phyloP scores from a whole-genome alignment of 257 asterid species.

The Paulownia fortunei region DNA sequence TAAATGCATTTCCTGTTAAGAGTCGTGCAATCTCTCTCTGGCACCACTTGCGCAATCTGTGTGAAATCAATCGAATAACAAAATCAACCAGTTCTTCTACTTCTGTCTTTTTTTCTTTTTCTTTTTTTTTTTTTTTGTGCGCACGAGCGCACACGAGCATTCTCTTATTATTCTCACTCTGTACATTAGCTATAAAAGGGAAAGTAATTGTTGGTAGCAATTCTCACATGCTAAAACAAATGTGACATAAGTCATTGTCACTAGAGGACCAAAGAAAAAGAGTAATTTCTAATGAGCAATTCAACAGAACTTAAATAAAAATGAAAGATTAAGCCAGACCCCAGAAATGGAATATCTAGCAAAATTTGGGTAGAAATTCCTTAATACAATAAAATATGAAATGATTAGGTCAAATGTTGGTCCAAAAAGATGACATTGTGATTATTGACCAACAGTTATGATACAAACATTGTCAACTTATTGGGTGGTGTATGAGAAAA shows the following conservation, averaged over 20 bases:
- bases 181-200: too few relatives aligned
- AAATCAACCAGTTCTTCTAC: neutral
- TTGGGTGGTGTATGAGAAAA: conserved; percentile 29
- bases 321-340: neutral
- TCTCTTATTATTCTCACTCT: too few relatives aligned
- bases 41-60: neutral
- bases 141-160: too few relatives aligned
- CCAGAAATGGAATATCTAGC: neutral
- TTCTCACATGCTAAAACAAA: neutral
- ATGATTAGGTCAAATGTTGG: neutral
- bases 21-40: neutral
- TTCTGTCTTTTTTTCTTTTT: neutral
- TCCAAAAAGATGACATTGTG: neutral
- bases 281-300: neutral
- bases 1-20: neutral
- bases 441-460: conserved; percentile 13
- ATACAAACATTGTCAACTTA: conserved; percentile 37
- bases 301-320: neutral
- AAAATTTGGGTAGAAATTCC: neutral
- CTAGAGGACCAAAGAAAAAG: neutral
- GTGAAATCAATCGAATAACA: neutral
- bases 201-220: too few relatives aligned
- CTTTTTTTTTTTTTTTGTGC: too few relatives aligned
- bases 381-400: neutral
- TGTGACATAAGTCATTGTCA: neutral